These are phyloP conservation scores for Stachybotrys chartarum DNA, from an alignment of 2,329 filamentous ascomycete species.

Conservation along the genomic window DNA sequence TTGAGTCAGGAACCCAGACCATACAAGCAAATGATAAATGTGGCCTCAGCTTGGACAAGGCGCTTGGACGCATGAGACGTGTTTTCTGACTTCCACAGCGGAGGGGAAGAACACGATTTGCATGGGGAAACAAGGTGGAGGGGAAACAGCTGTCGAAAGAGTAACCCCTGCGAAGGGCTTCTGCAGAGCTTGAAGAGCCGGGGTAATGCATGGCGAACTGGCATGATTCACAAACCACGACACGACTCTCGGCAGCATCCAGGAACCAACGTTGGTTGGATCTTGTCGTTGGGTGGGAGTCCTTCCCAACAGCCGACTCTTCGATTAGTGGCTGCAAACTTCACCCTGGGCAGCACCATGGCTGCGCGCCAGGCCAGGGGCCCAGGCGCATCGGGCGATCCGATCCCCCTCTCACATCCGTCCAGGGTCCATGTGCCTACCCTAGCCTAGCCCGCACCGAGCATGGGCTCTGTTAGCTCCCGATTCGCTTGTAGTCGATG, in stretches of 20 bases:
- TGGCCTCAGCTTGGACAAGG: neutral
- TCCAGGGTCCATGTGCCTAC: neutral
- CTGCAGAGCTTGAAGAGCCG: too few relatives aligned
- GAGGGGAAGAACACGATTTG: neutral
- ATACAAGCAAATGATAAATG: neutral
- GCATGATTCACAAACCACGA: neutral
- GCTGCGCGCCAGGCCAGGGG: too few relatives aligned
- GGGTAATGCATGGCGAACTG: neutral
- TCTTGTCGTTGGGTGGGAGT: neutral
- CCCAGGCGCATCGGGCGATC: neutral
- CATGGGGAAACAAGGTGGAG: neutral
- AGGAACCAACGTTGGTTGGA: neutral
- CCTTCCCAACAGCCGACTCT: neutral
- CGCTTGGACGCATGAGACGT: neutral
- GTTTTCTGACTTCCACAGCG: neutral
- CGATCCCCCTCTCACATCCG: neutral
- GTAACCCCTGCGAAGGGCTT: too few relatives aligned
- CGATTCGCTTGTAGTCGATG: too few relatives aligned
- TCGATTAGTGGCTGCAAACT: neutral
- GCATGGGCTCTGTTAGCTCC: too few relatives aligned
- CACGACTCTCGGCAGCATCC: neutral
- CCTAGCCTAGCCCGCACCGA: too few relatives aligned
- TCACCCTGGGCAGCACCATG: neutral
- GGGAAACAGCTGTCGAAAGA: neutral
- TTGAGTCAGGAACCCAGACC: neutral